These are phyloP conservation scores for Hypoxylon sp. DNA, from an alignment of 2,329 filamentous ascomycete genomes.

Conservation along the genomic window DNA sequence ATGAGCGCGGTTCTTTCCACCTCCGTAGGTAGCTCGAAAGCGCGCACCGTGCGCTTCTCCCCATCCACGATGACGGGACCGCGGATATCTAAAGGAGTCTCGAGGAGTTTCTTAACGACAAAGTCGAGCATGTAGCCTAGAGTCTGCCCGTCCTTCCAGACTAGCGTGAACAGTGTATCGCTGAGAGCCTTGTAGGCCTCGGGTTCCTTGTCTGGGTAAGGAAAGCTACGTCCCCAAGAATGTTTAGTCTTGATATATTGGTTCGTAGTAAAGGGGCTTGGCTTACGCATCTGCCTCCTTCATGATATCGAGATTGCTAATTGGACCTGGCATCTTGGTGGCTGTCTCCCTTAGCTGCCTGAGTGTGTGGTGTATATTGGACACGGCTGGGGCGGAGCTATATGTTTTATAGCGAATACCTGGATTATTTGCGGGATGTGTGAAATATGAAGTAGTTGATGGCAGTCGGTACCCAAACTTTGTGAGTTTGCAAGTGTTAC, in stretches of 20 bases:
- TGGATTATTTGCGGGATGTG: neutral
- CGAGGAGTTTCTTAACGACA: constrained; percentile 64
- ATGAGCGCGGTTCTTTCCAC: constrained; percentile 71
- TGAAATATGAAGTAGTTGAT: neutral
- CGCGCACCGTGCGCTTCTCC: constrained; percentile 70
- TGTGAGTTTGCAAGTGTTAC: neutral
- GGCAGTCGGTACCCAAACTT: neutral
- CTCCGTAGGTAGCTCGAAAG: constrained; percentile 70
- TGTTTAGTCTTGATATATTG: constrained; percentile 4
- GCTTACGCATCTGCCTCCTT: constrained; percentile 68
- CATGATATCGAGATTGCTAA: constrained; percentile 65
- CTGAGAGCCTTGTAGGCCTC: constrained; percentile 67
- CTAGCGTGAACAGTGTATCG: constrained; percentile 75
- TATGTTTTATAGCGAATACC: constrained; percentile 3
- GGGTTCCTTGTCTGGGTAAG: constrained; percentile 75
- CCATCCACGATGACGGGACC: constrained; percentile 73
- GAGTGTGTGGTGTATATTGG: constrained; percentile 32
- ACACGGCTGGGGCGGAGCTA: constrained; percentile 25
- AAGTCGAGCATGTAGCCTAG: constrained; percentile 71
- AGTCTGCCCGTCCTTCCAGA: constrained; percentile 67
- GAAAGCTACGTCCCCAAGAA: constrained; percentile 72
- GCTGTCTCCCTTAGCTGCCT: constrained; percentile 14
- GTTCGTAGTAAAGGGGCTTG: constrained; percentile 4
- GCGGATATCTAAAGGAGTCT: constrained; percentile 64
- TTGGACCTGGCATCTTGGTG: constrained; percentile 45